A percentile compares a stretch with the other conserved stretches of the same genome.
phyloP scores from a whole-genome alignment of 1,139 yeast species.

The Kurtzmaniella quercitrusa region DNA sequence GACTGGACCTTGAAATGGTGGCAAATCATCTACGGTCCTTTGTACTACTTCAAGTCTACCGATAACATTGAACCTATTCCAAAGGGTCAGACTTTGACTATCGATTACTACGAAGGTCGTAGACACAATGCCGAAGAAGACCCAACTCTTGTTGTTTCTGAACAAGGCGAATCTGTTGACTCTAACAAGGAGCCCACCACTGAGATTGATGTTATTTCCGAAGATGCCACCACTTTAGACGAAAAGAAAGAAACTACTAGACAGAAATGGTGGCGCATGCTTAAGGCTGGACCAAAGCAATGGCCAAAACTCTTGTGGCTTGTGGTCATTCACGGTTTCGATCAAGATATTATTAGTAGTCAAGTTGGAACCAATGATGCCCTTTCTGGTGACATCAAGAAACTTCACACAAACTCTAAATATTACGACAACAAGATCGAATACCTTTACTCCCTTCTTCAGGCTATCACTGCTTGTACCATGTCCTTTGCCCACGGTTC shows the following conservation, averaged over 20 bases:
- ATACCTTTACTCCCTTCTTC: conserved; percentile 65
- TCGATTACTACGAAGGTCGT: conserved; percentile 66
- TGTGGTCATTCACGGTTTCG: conserved; percentile 55
- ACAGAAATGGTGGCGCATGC: conserved; percentile 40
- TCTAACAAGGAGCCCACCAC: conserved; percentile 12
- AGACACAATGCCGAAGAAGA: conserved; percentile 30
- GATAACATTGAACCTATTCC: conserved; percentile 68
- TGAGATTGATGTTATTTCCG: conserved; percentile 11
- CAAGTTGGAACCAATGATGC: conserved; percentile 37
- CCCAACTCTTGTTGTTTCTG: conserved; percentile 7
- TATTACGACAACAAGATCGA: conserved; percentile 71
- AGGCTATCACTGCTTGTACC: conserved; percentile 72
- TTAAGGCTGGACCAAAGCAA: conserved; percentile 42
- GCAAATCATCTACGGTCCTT: conserved; percentile 56
- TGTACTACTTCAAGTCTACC: conserved; percentile 49
- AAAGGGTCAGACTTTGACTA: conserved; percentile 48
- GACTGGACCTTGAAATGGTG: conserved; percentile 69
- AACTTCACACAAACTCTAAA: conserved; percentile 55
- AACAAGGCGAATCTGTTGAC: conserved; percentile 11
- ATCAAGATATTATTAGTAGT: conserved; percentile 55
- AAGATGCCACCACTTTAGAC: conserved; percentile 11
- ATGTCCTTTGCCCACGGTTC: conserved; percentile 85
- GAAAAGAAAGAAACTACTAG: conserved; percentile 29
- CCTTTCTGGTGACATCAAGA: conserved; percentile 41
- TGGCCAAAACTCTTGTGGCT: conserved; percentile 54